Percentiles rank a stretch among this genome's conserved stretches.
Conservation (phyloP, 177 flowering plant species). For the Viscum album region DNA sequence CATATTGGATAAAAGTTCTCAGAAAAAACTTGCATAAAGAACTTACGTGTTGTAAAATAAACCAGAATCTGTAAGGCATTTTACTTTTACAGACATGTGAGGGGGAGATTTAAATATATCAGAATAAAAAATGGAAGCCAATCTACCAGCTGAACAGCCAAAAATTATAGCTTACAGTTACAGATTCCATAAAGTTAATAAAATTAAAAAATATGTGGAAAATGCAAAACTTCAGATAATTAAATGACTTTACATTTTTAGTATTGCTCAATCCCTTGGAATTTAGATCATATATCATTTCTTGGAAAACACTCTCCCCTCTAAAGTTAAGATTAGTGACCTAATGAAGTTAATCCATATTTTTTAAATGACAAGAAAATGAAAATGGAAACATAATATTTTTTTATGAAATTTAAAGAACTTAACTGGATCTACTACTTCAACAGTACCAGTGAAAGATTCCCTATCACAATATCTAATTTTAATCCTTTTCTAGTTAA, state of each 20-base stretch:
- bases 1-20: no score
- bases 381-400: neutral
- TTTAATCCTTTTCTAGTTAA: conserved; percentile 82
- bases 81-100: neutral
- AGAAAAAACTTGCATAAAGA: no score
- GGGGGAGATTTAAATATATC: neutral
- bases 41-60: conserved; percentile 1
- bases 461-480: conserved; percentile 89
- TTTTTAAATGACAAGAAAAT: neutral
- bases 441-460: conserved; percentile 88
- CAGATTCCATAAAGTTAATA: conserved; percentile 11
- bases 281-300: conserved; percentile 64
- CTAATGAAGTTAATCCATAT: conserved; percentile 23
- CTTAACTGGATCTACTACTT: conserved; percentile 75
- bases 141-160: conserved; percentile 5
- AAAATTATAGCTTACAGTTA: conserved; percentile 15
- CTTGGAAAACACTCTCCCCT: conserved; percentile 68
- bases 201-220: neutral
- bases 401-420: neutral
- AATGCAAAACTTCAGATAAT: neutral
- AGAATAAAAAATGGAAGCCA: conserved; percentile 2
- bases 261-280: conserved; percentile 81
- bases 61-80: conserved; percentile 2
- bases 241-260: conserved; percentile 42
- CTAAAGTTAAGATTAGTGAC: conserved; percentile 73